Base-by-base conservation (phyloP, 2,329 filamentous ascomycete genomes). In the Ceratocystis ficicola region DNA sequence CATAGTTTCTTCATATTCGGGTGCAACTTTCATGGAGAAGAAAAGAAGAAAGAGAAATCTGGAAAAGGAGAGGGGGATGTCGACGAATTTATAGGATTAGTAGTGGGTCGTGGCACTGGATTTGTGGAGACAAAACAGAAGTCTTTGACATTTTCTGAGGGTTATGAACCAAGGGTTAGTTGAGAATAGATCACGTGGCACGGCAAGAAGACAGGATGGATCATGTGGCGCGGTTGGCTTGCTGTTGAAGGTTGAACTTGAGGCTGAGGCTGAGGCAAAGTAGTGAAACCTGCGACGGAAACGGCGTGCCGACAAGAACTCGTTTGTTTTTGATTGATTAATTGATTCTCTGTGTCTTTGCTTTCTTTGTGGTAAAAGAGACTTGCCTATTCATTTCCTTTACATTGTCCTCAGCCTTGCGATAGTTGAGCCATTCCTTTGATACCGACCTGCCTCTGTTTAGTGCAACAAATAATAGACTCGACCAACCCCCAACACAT, bases 1-100 rank as follows among this genome's bases (percentile, higher is more conserved):
- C 82, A 81, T 81, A 77, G 72, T 76, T 77, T 81, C 77, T 82
- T 81, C 79, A 74, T 75, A 74, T 77, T 76, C 79, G 73, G 72
- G 74, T 78, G 80, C 80, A 83, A 83, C 81, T 82, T 83, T 81
- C 72, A 73, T 73, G 69, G 71, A 63, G 71, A 73, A 73, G 69
- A 71, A 72, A 70, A 70, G 71, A 75, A 74, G 48, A 72, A 75
- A 72, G 70, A 72, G 72, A 72, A 73, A 70, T 15, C 5, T 48
- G 17, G 65, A 52, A 67, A 68, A 65, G 28, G 44, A 52, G 20
- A 22, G 20, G 61, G 44, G 48, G n/a, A 8, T 22, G 22, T 32
- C 7, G 55, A 8, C 22, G 41, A 68, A 67, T 68, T 68, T 64
- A 64, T 66, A 55, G 46, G 5, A 32, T 41, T 30, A 63, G 50